Percentiles rank a stretch among this genome's conserved stretches.
phyloP scores from a whole-genome alignment of 2,329 filamentous ascomycete genomes.

The Camillea tinctor region DNA sequence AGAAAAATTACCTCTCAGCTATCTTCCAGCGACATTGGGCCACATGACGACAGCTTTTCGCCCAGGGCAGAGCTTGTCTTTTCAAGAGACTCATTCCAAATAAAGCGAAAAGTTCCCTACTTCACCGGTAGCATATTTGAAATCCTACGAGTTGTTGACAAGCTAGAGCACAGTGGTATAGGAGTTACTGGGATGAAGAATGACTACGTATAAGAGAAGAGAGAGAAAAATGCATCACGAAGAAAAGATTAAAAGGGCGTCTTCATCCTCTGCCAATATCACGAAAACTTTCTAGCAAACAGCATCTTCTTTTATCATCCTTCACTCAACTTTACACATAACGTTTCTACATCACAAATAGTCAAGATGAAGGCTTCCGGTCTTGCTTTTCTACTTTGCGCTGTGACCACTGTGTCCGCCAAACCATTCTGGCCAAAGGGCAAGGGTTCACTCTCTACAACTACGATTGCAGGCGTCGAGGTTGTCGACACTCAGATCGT shows the following conservation, averaged over 20 bases:
- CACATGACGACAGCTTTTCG: not conserved
- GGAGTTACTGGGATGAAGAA: too few relatives aligned
- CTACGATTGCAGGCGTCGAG: conserved; percentile 15
- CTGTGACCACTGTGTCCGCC: conserved; percentile 4
- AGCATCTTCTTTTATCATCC: not conserved
- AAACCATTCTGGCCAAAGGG: not conserved
- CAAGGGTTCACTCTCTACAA: conserved; percentile 8
- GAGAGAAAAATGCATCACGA: not conserved
- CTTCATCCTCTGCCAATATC: not conserved
- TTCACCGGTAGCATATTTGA: not conserved
- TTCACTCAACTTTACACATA: not conserved
- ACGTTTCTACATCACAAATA: not conserved
- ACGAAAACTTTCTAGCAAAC: not conserved
- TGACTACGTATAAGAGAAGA: too few relatives aligned
- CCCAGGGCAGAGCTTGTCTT: not conserved
- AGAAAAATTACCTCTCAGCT: not conserved
- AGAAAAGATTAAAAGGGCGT: not conserved
- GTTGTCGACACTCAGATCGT: conserved; percentile 17
- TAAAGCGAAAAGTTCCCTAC: not conserved
- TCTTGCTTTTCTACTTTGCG: conserved; percentile 3
- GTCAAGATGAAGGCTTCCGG: conserved; percentile 7
- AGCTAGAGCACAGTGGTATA: too few relatives aligned
- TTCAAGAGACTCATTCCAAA: not conserved
- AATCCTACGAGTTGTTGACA: not conserved
- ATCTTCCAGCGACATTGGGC: not conserved